Evolutionary conservation across 768 basidiomycete species (phyloP).

Genomic region (Kwoniella sp.): DNA sequence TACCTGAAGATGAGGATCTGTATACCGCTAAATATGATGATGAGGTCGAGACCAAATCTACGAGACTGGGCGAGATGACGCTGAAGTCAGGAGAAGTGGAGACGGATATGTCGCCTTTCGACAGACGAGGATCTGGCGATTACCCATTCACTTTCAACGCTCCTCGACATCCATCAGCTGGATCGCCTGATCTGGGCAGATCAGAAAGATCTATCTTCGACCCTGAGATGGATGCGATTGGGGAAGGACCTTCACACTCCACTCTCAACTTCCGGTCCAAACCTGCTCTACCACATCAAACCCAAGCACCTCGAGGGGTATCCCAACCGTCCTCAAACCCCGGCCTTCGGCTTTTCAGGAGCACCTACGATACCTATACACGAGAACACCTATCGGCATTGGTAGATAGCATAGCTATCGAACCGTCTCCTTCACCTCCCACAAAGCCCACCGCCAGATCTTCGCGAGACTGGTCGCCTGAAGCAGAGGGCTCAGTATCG

Average conservation of each 20-base stretch:
- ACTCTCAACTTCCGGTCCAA: conserved; percentile 16
- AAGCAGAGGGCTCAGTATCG: conserved; percentile 19
- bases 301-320: conserved; percentile 8
- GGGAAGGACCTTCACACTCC: conserved; percentile 23
- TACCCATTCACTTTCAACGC: conserved; percentile 44
- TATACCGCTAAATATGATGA: neutral
- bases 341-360: conserved; percentile 69
- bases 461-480: conserved; percentile 28
- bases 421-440: conserved; percentile 42
- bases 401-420: conserved; percentile 84
- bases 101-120: conserved; percentile 43
- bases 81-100: conserved; percentile 32
- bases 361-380: conserved; percentile 95
- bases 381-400: conserved; percentile 89
- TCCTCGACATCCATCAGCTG: conserved; percentile 20
- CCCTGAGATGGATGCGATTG: conserved; percentile 5
- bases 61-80: conserved; percentile 16
- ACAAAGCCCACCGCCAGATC: conserved; percentile 14
- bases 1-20: conserved; percentile 5
- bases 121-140: conserved; percentile 19
- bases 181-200: neutral
- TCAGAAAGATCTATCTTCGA: conserved; percentile 14
- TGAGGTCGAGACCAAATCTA: conserved; percentile 8
- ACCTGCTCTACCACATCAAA: neutral
- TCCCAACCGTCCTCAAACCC: conserved; percentile 24